These are phyloP conservation scores for Iris pallida DNA, from an alignment of 116 monocot genomes.

Conservation along the genomic window DNA sequence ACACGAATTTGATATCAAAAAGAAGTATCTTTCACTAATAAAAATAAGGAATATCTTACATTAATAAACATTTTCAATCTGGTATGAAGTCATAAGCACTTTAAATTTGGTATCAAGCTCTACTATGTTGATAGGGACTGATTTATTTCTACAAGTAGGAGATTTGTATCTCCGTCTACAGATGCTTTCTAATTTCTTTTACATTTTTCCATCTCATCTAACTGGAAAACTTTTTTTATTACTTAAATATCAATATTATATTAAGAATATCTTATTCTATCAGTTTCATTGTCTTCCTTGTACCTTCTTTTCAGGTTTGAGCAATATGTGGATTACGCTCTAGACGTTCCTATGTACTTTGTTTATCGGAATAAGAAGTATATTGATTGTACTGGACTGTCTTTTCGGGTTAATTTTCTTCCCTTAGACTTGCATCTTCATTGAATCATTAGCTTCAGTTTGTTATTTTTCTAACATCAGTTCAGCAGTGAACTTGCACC, in stretches of 20 bases:
- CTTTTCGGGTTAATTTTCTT: constrained; percentile 75
- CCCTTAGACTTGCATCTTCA: not conserved
- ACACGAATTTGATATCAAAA: too few relatives aligned
- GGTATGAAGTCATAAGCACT: too few relatives aligned
- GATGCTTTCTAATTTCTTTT: not conserved
- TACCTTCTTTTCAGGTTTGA: constrained; percentile 71
- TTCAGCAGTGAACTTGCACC: not conserved
- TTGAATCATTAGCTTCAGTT: not conserved
- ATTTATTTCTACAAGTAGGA: not conserved
- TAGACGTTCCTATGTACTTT: constrained; percentile 99
- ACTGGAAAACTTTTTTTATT: not conserved
- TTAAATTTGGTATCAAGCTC: too few relatives aligned
- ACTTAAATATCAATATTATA: not conserved
- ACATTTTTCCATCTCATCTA: not conserved
- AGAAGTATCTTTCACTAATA: too few relatives aligned
- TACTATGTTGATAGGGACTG: too few relatives aligned
- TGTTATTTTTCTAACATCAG: not conserved
- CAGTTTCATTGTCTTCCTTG: not conserved
- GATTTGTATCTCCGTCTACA: not conserved
- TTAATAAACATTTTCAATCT: too few relatives aligned
- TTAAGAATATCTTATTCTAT: not conserved
- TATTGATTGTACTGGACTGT: constrained; percentile 92
- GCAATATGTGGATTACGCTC: constrained; percentile 92
- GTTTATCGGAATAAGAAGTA: constrained; percentile 92
- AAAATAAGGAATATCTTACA: too few relatives aligned